These are phyloP conservation scores for Phanerochaete sordida DNA, from an alignment of 768 basidiomycete genomes.

Conservation along the genomic window DNA sequence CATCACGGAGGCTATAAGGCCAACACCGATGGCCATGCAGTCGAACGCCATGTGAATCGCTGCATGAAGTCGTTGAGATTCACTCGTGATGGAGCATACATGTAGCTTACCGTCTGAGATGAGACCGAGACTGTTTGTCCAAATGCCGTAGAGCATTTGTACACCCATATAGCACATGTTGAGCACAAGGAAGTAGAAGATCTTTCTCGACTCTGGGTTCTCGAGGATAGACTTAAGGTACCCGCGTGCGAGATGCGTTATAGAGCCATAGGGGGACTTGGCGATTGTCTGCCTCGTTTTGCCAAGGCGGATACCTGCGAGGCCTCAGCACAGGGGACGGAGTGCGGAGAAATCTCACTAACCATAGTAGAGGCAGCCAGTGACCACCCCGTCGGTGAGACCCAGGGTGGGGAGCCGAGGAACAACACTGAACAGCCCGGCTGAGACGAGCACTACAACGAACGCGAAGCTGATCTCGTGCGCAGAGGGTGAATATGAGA, in stretches of 20 bases:
- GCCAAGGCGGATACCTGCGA: neutral
- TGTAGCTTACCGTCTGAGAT: slow-evolving; percentile 82
- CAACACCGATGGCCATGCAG: slow-evolving; percentile 95
- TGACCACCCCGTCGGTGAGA: slow-evolving; percentile 59
- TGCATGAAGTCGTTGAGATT: slow-evolving; percentile 28
- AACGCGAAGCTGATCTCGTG: slow-evolving; percentile 62
- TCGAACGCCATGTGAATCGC: slow-evolving; percentile 99
- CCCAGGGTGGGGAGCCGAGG: slow-evolving; percentile 60
- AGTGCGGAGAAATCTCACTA: slow-evolving; percentile 14
- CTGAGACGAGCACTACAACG: slow-evolving; percentile 43
- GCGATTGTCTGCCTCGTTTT: neutral
- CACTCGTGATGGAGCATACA: neutral
- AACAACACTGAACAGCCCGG: slow-evolving; percentile 53
- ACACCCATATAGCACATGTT: slow-evolving; percentile 96
- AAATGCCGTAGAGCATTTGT: slow-evolving; percentile 95
- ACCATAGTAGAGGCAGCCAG: slow-evolving; percentile 64
- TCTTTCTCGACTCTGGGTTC: slow-evolving; percentile 89
- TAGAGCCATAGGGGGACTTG: slow-evolving; percentile 22
- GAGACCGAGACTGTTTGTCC: slow-evolving; percentile 95
- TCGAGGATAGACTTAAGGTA: slow-evolving; percentile 90
- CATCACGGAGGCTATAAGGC: slow-evolving; percentile 95
- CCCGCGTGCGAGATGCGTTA: slow-evolving; percentile 38
- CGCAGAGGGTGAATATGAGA: slow-evolving; percentile 45
- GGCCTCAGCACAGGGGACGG: neutral
- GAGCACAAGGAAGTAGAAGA: slow-evolving; percentile 94